A percentile compares a stretch with the other conserved stretches of the same genome.
Conservation (phyloP, 768 basidiomycete genomes). For the Amanita molliuscula region DNA sequence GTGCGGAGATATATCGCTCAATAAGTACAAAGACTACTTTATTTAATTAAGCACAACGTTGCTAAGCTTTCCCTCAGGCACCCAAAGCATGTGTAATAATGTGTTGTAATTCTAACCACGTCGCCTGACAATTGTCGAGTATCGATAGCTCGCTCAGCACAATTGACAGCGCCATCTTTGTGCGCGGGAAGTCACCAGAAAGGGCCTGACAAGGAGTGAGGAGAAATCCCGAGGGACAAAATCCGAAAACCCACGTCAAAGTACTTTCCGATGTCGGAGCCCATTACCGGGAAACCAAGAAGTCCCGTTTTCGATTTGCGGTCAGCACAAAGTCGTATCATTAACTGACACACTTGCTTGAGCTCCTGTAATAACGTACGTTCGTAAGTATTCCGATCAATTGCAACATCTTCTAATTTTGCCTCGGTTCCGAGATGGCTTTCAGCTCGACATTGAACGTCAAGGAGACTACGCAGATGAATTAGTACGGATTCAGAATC, state of each 20-base stretch:
- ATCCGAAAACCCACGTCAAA: slow-evolving; percentile 22
- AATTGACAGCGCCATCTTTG: slow-evolving; percentile 33
- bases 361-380: slow-evolving; percentile 9
- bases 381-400: neutral
- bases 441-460: neutral
- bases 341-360: slow-evolving; percentile 11
- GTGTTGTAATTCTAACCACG: slow-evolving; percentile 24
- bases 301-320: slow-evolving; percentile 21
- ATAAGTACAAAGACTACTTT: neutral
- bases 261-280: slow-evolving; percentile 21
- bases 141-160: slow-evolving; percentile 42
- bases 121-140: slow-evolving; percentile 37
- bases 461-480: neutral
- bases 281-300: slow-evolving; percentile 7
- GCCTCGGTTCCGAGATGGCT: slow-evolving; percentile 1
- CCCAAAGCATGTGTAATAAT: neutral
- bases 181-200: slow-evolving; percentile 25
- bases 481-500: neutral
- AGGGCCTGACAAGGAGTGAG: slow-evolving; percentile 21
- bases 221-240: neutral
- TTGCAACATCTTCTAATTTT: neutral
- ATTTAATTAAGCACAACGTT: neutral
- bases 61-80: neutral
- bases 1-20: neutral
- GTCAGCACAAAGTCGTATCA: slow-evolving; percentile 21